Evolutionary conservation across 768 basidiomycete genomes (phyloP).

Genomic region (Russula sp.): DNA sequence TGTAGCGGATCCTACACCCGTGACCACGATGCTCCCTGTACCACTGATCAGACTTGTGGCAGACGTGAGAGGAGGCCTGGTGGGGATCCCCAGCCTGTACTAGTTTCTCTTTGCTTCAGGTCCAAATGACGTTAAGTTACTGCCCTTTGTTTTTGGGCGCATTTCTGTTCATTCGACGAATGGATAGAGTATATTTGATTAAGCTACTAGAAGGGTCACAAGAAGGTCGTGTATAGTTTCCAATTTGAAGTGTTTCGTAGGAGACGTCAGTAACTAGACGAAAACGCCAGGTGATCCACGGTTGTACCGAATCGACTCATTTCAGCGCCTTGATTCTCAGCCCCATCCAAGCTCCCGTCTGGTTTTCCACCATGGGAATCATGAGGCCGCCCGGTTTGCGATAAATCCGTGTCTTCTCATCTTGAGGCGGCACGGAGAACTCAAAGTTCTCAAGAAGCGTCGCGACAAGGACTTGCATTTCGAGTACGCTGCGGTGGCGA

Average conservation of each 20-base stretch:
- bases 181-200: neutral
- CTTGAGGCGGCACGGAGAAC: slow-evolving; percentile 17
- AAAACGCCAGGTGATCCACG: neutral
- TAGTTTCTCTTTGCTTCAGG: neutral
- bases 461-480: slow-evolving; percentile 8
- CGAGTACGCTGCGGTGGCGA: slow-evolving; percentile 10
- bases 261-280: neutral
- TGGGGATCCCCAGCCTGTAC: neutral
- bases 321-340: slow-evolving; percentile 18
- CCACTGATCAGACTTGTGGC: too few relatives aligned
- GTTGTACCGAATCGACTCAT: neutral
- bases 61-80: too few relatives aligned
- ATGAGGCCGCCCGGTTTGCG: slow-evolving; percentile 18
- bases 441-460: slow-evolving; percentile 22
- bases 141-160: neutral
- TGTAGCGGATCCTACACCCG: neutral
- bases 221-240: neutral
- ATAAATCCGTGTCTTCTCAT: slow-evolving; percentile 15
- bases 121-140: too few relatives aligned
- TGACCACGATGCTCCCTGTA: too few relatives aligned
- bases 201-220: neutral
- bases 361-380: slow-evolving; percentile 14
- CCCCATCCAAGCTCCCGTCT: slow-evolving; percentile 18
- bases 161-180: neutral
- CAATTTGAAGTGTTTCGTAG: neutral